phyloP scores from a whole-genome alignment of 495 filamentous ascomycete genomes.

The Coniosporium apollinis region DNA sequence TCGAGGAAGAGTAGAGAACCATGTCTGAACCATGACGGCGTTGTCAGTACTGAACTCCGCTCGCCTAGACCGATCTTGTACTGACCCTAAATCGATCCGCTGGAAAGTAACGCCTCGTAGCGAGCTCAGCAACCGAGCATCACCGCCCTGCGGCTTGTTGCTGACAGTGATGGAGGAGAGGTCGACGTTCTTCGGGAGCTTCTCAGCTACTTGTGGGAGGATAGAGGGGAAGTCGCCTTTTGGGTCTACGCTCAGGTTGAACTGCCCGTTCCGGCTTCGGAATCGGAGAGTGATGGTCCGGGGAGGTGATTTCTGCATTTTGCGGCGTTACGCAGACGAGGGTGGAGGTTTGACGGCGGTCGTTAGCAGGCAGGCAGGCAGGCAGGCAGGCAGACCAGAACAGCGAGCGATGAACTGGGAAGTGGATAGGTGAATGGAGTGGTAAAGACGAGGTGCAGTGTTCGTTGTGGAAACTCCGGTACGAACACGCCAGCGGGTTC shows the following conservation, averaged over 20 bases:
- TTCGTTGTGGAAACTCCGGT: no score
- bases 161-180: conserved; percentile 62
- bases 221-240: conserved; percentile 32
- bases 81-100: conserved; percentile 55
- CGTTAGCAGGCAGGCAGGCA: neutral
- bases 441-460: no score
- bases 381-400: no score
- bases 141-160: conserved; percentile 58
- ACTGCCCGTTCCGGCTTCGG: conserved; percentile 51
- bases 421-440: no score
- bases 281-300: conserved; percentile 49
- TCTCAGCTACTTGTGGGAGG: conserved; percentile 38
- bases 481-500: no score
- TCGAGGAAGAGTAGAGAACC: conserved; percentile 79
- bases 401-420: no score
- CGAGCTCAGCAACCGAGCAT: conserved; percentile 50
- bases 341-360: neutral
- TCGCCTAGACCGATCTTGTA: no score
- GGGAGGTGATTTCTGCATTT: no score
- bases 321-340: no score
- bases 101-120: conserved; percentile 51
- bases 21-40: conserved; percentile 40
- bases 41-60: no score
- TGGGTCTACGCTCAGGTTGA: conserved; percentile 47
- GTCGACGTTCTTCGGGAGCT: conserved; percentile 52